Evolutionary conservation across 2,329 filamentous ascomycete species (phyloP), one percentile per base, ranked within the genome.

Genomic region (Westerdykella aurantiaca): DNA sequence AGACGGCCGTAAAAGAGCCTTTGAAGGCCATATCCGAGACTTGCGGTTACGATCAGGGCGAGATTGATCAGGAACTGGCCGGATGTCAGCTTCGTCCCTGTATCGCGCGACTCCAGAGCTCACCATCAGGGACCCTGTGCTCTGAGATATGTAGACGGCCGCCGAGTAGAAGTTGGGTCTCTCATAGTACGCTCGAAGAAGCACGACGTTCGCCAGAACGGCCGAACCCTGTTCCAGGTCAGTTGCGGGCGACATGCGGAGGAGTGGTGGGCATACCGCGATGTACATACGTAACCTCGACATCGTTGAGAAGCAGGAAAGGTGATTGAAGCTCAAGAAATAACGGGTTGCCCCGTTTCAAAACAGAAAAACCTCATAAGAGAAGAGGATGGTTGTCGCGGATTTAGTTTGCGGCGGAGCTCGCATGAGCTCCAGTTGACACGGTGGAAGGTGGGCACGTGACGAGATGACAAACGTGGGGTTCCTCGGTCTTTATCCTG

Each of bases 161-260:
- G 93, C 90, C 43, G 91, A 94, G 73, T 98, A 98, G 76, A 97
- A 98, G 71, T 98, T 98, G 51, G 93, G 85, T 52, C 93, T 82
- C 72, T 97, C 88, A 63, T 93, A 86, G 70, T 97, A 91, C 49
- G 93, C 91, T 64, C 90, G 93, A 46, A 95, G 71, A 48, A 96
- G 78, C 47, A 95, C 89, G 58, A 82, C 81, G 53, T 81, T 85
- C 58, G 91, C 91, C 64, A 95, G 82, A 70, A 83, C 83, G 67
- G 86, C 83, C 43, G 91, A 96, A 69, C 81, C 58, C 64, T 68
- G 38, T 14, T 31, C 37, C 21, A n/a, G 42, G 44, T 63, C 22
- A 60, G 53, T 44, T 58, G 16, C 45, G 25, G 16, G 25, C 31
- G 37, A 34, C 11, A 29, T 23, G 14, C 25, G 12, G 41, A 18